Base-by-base conservation (phyloP, 106 monocot species). In the Amphibolis antarctica region DNA sequence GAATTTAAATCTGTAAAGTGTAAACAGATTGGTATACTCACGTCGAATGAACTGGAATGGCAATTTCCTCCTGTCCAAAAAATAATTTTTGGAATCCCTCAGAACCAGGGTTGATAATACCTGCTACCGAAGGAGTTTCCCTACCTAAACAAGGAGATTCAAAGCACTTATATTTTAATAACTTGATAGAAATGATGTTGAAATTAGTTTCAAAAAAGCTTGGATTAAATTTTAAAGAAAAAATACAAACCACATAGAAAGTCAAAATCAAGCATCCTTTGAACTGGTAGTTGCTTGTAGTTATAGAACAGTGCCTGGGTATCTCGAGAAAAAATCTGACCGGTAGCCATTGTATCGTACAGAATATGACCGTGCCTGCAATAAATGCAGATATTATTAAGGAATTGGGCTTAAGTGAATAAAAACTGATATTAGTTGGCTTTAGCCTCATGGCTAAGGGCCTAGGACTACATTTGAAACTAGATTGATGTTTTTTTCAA, bases 221-320 rank as follows among this genome's bases (percentile, higher is more conserved):
- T 57, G 29, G 20, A 44, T 0, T 15, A 5, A 24, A 61, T 60
- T 7, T 42, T 28, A 7, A 57, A 12, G 9, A 55, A 27, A 5
- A 57, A 27, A 28, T 57, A 57, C 57, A 57, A 23, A 96, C 96
- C 96, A 70, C 90, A 91, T 45, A 98, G 87, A 56, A 98, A 98
- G 75, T 98, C 96, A 73, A 98, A 98, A 73, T 98, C 96, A 71
- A 98, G 96, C 96, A 90, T 98, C 70, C 96, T 61, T 55, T 96
- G 96, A 45, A 96, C 82, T 19, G 96, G 96, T 75, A 98, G 96
- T 64, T 98, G 90, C 80, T 98, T 98, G 68, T 90, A 98, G 61
- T 98, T 90, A 68, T 98, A 91, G 71, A 90, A 91, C 30, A 98
- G 70, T 55, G 96, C 86, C 72, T 98, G 90, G 0, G 96, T 91